A percentile compares a stretch with the other conserved stretches of the same genome.
phyloP scores from a whole-genome alignment of 768 basidiomycete genomes.

The Sistotremastrum niveocremeum region DNA sequence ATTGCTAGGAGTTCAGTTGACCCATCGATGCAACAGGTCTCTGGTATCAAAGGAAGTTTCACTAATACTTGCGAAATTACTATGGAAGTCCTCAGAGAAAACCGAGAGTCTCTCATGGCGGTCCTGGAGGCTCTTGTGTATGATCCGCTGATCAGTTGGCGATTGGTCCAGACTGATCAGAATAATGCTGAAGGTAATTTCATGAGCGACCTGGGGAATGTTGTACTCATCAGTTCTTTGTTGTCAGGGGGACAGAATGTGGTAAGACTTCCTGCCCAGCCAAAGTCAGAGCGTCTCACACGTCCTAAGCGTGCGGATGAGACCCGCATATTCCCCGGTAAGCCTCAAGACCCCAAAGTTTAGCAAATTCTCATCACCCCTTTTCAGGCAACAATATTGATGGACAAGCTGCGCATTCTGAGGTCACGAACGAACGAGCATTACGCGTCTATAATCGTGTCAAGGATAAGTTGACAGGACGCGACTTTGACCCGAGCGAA shows the following conservation, averaged over 20 bases:
- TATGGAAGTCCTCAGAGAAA: constrained; percentile 93
- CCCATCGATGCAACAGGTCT: constrained; percentile 44
- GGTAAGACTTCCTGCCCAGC: no score
- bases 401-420: constrained; percentile 51
- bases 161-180: constrained; percentile 75
- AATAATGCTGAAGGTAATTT: constrained; percentile 22
- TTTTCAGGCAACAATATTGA: constrained; percentile 25
- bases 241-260: no score
- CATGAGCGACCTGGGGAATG: no score
- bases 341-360: constrained; percentile 9
- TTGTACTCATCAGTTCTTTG: no score
- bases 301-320: constrained; percentile 85
- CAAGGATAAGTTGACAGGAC: constrained; percentile 87
- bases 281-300: no score
- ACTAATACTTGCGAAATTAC: constrained; percentile 90
- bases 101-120: constrained; percentile 98
- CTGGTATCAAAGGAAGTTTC: constrained; percentile 97
- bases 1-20: not conserved
- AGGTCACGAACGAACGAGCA: constrained; percentile 84
- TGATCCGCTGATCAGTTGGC: constrained; percentile 96
- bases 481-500: constrained; percentile 83
- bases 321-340: constrained; percentile 87
- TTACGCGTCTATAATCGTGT: constrained; percentile 90
- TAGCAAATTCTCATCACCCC: not conserved
- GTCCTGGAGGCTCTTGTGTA: constrained; percentile 98